Evolutionary conservation across 2,329 filamentous ascomycete genomes (phyloP).

Genomic region (Diaporthe longicolla): DNA sequence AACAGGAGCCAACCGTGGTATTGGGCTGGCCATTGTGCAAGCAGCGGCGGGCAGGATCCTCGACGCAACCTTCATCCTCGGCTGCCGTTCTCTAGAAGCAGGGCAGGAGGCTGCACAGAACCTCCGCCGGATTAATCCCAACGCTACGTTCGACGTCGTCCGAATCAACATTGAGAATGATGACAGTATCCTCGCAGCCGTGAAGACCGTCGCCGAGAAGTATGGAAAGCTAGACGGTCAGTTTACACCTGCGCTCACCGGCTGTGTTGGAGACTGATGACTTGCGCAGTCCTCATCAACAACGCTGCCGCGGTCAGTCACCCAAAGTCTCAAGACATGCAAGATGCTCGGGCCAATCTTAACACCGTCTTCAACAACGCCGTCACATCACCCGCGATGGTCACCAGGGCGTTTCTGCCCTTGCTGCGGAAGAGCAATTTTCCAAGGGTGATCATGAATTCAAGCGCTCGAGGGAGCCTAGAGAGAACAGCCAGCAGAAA

Average conservation of each 20-base stretch:
- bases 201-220: conserved; percentile 37
- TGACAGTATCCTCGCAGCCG: conserved; percentile 40
- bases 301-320: conserved; percentile 37
- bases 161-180: conserved; percentile 44
- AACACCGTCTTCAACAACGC: conserved; percentile 43
- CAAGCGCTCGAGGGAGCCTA: conserved; percentile 43
- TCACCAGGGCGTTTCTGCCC: conserved; percentile 43
- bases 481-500: conserved; percentile 42
- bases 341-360: conserved; percentile 33
- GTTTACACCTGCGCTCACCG: not conserved
- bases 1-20: conserved; percentile 53
- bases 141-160: conserved; percentile 35
- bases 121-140: conserved; percentile 21
- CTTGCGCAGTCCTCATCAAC: conserved; percentile 32
- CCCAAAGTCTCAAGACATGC: conserved; percentile 29
- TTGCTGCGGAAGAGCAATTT: conserved; percentile 37
- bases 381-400: conserved; percentile 42
- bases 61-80: conserved; percentile 49
- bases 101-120: conserved; percentile 49
- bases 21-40: conserved; percentile 52
- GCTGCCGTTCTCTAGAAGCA: conserved; percentile 45
- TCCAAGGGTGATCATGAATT: conserved; percentile 44
- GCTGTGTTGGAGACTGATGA: not conserved
- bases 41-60: conserved; percentile 48
- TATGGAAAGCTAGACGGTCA: conserved; percentile 45